phyloP scores from a whole-genome alignment of 495 filamentous ascomycete genomes.

The Antarctomyces pellizariae region DNA sequence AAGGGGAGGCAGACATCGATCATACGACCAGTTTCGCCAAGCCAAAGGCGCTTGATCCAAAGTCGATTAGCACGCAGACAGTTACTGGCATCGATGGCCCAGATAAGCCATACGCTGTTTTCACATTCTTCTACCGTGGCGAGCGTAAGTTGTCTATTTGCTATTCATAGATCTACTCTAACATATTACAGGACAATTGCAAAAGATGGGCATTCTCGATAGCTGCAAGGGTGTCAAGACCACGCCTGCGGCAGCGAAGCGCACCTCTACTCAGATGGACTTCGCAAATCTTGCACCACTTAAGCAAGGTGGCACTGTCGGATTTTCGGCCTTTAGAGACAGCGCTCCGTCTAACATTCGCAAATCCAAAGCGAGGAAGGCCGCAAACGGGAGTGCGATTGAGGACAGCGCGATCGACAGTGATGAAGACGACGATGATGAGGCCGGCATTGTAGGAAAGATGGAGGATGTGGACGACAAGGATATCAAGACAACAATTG shows the following conservation, averaged over 20 bases:
- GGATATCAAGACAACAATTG: constrained; percentile 33
- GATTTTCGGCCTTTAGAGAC: constrained; percentile 82
- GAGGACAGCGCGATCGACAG: constrained; percentile 41
- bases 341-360: constrained; percentile 21
- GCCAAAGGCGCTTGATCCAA: constrained; percentile 88
- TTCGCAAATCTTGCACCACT: constrained; percentile 70
- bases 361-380: constrained; percentile 31
- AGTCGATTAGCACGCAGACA: constrained; percentile 92
- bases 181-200: constrained; percentile 46
- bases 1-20: constrained; percentile 47
- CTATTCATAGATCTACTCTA: not conserved
- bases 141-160: constrained; percentile 41
- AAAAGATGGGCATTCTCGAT: constrained; percentile 75
- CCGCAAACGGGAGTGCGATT: constrained; percentile 24
- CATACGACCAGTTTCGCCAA: constrained; percentile 98
- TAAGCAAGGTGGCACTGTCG: constrained; percentile 58
- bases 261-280: constrained; percentile 54
- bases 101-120: constrained; percentile 85
- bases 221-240: constrained; percentile 33
- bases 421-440: constrained; percentile 46
- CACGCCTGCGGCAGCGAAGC: constrained; percentile 31
- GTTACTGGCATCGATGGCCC: constrained; percentile 95
- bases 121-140: constrained; percentile 95
- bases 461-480: constrained; percentile 55
- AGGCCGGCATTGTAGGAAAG: constrained; percentile 28